Percentiles rank a stretch among this genome's conserved stretches.
These are phyloP conservation scores for Hymenoscyphus fraxineus DNA, from an alignment of 2,329 filamentous ascomycete genomes.

Conservation along the genomic window DNA sequence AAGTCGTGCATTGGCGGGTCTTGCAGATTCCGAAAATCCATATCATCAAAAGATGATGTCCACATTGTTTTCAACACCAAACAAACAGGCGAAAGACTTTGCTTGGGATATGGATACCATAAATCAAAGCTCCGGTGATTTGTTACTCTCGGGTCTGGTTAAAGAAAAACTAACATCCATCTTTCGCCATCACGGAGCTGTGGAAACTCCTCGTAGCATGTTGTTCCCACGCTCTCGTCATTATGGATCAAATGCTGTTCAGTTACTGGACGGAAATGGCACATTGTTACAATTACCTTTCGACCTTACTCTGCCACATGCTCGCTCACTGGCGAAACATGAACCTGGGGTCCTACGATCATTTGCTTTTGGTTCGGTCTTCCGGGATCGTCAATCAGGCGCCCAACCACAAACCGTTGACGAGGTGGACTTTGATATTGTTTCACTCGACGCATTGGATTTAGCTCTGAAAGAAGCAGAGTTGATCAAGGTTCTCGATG, in stretches of 20 bases:
- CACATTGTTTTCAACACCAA: conserved; percentile 69
- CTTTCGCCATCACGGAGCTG: conserved; percentile 84
- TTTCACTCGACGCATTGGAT: conserved; percentile 78
- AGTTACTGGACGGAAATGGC: conserved; percentile 76
- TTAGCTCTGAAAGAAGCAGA: conserved; percentile 89
- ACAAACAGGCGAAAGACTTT: conserved; percentile 76
- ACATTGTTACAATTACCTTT: conserved; percentile 92
- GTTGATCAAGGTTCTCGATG: conserved; percentile 89
- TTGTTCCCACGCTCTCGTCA: conserved; percentile 80
- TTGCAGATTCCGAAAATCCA: conserved; percentile 78
- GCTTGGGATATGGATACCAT: conserved; percentile 68
- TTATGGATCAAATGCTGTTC: conserved; percentile 71
- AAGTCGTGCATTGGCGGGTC: conserved; percentile 72
- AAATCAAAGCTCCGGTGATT: conserved; percentile 52
- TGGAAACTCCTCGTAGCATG: conserved; percentile 70
- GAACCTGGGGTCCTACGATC: conserved; percentile 66
- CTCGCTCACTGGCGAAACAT: conserved; percentile 76
- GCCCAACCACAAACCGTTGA: conserved; percentile 79
- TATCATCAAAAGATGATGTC: conserved; percentile 88
- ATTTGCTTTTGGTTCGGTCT: conserved; percentile 85
- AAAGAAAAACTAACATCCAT: conserved; percentile 72
- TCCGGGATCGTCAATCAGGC: conserved; percentile 72
- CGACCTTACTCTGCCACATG: conserved; percentile 85
- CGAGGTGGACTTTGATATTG: conserved; percentile 94
- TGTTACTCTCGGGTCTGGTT: conserved; percentile 69